phyloP scores from a whole-genome alignment of 2,329 filamentous ascomycete species.

The Talaromyces sp. region DNA sequence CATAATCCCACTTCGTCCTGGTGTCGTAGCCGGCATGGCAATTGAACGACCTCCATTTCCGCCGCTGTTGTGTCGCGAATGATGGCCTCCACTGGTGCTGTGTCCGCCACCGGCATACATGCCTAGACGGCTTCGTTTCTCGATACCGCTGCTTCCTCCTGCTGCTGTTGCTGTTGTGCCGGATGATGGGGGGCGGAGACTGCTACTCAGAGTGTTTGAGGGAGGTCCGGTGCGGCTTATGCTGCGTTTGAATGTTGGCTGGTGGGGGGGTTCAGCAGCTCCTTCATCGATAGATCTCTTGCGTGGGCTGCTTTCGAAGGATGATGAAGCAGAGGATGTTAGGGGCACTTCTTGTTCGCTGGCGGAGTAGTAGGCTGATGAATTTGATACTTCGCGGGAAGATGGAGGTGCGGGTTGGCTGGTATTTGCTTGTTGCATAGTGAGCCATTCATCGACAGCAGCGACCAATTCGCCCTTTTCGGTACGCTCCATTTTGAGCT shows the following conservation, averaged over 20 bases:
- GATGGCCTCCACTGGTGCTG: slow-evolving; percentile 23
- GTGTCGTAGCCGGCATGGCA: slow-evolving; percentile 31
- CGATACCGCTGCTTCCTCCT: slow-evolving; percentile 29
- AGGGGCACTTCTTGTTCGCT: slow-evolving; percentile 11
- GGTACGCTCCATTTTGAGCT: slow-evolving; percentile 52
- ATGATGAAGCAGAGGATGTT: not conserved
- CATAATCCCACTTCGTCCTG: slow-evolving; percentile 69
- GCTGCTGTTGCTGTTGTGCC: slow-evolving; percentile 18
- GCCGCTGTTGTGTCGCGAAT: slow-evolving; percentile 36
- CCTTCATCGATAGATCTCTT: slow-evolving; percentile 16
- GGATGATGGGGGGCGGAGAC: slow-evolving; percentile 31
- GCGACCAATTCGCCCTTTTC: slow-evolving; percentile 50
- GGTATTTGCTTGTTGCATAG: slow-evolving; percentile 33
- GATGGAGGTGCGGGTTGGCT: slow-evolving; percentile 9
- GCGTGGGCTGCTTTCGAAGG: not conserved
- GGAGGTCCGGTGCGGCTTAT: slow-evolving; percentile 22
- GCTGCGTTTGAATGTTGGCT: slow-evolving; percentile 13
- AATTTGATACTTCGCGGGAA: slow-evolving; percentile 18
- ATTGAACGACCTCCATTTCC: slow-evolving; percentile 33
- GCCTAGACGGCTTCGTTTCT: slow-evolving; percentile 27
- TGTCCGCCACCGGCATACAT: slow-evolving; percentile 22
- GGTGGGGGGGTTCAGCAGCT: slow-evolving; percentile 18
- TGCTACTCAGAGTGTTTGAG: slow-evolving; percentile 20
- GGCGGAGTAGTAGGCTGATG: slow-evolving; percentile 14
- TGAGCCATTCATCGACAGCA: slow-evolving; percentile 46